phyloP scores from a whole-genome alignment of 805 yeast species.

The Teunomyces panamensis region DNA sequence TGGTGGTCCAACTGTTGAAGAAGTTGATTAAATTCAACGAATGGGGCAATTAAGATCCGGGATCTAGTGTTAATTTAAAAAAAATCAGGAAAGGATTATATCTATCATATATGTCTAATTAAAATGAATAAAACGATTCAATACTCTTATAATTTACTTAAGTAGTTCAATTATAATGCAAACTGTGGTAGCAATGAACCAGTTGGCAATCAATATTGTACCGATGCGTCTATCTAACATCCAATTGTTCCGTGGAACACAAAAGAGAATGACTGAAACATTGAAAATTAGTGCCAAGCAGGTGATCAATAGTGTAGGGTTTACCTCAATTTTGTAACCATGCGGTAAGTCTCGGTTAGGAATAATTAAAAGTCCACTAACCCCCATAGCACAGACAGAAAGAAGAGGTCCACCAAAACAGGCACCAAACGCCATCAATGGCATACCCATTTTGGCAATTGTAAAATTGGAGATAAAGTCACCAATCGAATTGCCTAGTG shows the following conservation, averaged over 20 bases:
- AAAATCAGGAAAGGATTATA: neutral
- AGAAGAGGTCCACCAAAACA: slow-evolving; percentile 92
- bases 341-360: slow-evolving; percentile 7
- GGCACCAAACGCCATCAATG: slow-evolving; percentile 90
- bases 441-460: slow-evolving; percentile 75
- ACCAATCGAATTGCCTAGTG: slow-evolving; percentile 90
- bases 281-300: slow-evolving; percentile 20
- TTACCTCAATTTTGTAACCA: slow-evolving; percentile 16
- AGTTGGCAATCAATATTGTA: slow-evolving; percentile 23
- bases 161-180: slow-evolving; percentile 24
- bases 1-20: slow-evolving; percentile 42
- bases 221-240: slow-evolving; percentile 35
- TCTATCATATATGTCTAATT: neutral
- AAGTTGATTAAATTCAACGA: slow-evolving; percentile 28
- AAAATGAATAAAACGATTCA: neutral
- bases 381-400: slow-evolving; percentile 77
- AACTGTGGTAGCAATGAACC: slow-evolving; percentile 26
- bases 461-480: slow-evolving; percentile 83
- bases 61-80: neutral
- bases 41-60: too few relatives aligned
- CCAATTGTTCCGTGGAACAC: slow-evolving; percentile 26
- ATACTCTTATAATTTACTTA: neutral
- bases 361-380: slow-evolving; percentile 52
- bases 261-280: slow-evolving; percentile 16
- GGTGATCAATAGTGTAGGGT: slow-evolving; percentile 20